Evolutionary conservation across 192 early-diverging fungal species (phyloP), one percentile per base, ranked within the genome.

Genomic region (Entomortierella chlamydospora): DNA sequence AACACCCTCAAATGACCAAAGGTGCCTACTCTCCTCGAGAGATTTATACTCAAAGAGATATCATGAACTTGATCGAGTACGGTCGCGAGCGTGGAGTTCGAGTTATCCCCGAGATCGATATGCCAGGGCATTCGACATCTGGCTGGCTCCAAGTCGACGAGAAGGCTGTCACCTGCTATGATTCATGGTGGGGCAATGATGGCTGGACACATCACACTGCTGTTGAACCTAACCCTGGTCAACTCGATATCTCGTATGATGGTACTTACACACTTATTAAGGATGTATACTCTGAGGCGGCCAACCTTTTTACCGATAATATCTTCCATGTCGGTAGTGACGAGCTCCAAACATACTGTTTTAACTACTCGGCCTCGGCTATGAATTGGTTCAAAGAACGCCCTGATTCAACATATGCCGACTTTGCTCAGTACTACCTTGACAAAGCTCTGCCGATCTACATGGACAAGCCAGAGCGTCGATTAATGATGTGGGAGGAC

Each of bases 51-150:
- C 86, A 91, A 53, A 59, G 56, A 12, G 95, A 96, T 47, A 86
- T 97, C 34, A 37, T 83, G 31, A 77, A 59, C 2, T 64, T 97
- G 20, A 87, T 95, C 70, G 65, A 82, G 31, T 94, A 95, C 76
- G 95, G 87, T 28, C 74, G 81, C 13, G 86, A 82, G 42, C 89
- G 91, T 28, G 94, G 93, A n/a, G 89, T 97, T 31, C 90, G 95
- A 55, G 84, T 97, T 25, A 90, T 95, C 62, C 90, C 95, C 20
- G 95, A 97, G 73, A 88, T 95, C 41, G 94, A 96, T 68, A 90
- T 94, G 84, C 93, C 94, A 13, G 92, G 91, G 2, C 93, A 96
- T 70, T 88, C 87, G 52, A 73, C 84, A 10, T 82, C 91, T 9
- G 77, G 83, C 13, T 72, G 86, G 76, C 74, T 70, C 39, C 81